Percentiles rank a stretch among this genome's conserved stretches.
These are phyloP conservation scores for Agrocybe pediades DNA, from an alignment of 768 basidiomycete species.

Conservation along the genomic window DNA sequence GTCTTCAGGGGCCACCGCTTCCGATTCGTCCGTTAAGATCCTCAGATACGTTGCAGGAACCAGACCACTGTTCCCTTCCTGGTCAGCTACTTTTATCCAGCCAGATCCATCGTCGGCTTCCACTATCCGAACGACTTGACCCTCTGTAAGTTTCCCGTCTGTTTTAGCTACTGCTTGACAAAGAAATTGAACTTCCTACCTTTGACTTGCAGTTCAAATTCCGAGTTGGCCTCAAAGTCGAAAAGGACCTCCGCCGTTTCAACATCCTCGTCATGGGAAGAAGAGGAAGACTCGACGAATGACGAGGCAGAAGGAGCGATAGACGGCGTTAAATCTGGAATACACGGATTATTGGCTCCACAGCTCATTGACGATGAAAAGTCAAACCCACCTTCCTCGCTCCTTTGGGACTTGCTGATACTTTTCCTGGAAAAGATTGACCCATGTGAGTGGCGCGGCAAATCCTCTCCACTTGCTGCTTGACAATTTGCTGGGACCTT, in stretches of 20 bases:
- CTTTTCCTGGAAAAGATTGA: not conserved
- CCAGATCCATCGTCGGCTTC: slow-evolving; percentile 87
- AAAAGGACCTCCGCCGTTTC: slow-evolving; percentile 66
- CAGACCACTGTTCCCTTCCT: slow-evolving; percentile 63
- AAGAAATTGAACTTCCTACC: slow-evolving; percentile 38
- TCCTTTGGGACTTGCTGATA: not conserved
- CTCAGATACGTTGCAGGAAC: slow-evolving; percentile 85
- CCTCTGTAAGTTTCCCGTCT: slow-evolving; percentile 45
- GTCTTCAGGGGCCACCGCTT: slow-evolving; percentile 23
- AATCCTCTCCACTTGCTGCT: slow-evolving; percentile 21
- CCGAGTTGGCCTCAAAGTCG: slow-evolving; percentile 73
- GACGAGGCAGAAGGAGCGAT: slow-evolving; percentile 55
- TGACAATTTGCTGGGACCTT: slow-evolving; percentile 52
- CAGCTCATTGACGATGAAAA: slow-evolving; percentile 4
- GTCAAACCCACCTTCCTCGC: slow-evolving; percentile 26
- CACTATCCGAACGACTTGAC: slow-evolving; percentile 59
- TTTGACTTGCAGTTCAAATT: slow-evolving; percentile 72
- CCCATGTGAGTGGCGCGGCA: not conserved
- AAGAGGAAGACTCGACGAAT: slow-evolving; percentile 42
- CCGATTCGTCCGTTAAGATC: slow-evolving; percentile 25
- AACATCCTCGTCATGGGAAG: slow-evolving; percentile 40
- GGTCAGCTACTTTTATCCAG: slow-evolving; percentile 76
- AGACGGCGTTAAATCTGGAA: slow-evolving; percentile 19
- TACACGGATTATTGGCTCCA: slow-evolving; percentile 9
- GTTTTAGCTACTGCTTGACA: not conserved